Evolutionary conservation across 1,139 yeast species (phyloP).

Genomic region (Pichia sp.): DNA sequence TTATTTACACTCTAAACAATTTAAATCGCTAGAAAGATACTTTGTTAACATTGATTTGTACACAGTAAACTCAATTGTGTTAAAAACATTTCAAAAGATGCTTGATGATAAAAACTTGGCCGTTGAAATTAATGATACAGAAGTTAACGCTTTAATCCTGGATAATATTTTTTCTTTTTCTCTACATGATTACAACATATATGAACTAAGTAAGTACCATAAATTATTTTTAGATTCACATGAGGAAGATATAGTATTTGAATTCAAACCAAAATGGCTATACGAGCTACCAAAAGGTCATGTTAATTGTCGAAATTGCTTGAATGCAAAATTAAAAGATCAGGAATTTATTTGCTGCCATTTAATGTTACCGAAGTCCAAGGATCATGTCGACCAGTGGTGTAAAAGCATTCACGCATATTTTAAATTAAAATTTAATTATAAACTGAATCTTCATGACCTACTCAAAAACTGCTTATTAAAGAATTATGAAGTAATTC

Average conservation of each 20-base stretch:
- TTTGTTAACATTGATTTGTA: conserved; percentile 6
- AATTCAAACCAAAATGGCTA: conserved; percentile 32
- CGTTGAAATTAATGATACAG: conserved; percentile 5
- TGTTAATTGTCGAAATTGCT: conserved; percentile 27
- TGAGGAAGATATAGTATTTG: conserved; percentile 18
- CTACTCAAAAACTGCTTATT: conserved; percentile 5
- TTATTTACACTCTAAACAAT: conserved; percentile 13
- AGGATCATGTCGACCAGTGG: conserved; percentile 16
- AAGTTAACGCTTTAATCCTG: conserved; percentile 22
- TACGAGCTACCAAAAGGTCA: conserved; percentile 14
- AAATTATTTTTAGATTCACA: conserved; percentile 13
- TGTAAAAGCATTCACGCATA: conserved; percentile 17
- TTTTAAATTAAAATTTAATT: not conserved
- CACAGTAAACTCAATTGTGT: not conserved
- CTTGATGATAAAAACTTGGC: not conserved
- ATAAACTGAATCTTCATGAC: not conserved
- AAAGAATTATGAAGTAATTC: conserved; percentile 11
- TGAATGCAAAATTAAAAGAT: conserved; percentile 15
- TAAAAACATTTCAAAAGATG: conserved; percentile 6
- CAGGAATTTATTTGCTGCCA: conserved; percentile 19
- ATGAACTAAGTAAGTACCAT: conserved; percentile 23
- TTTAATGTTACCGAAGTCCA: conserved; percentile 16
- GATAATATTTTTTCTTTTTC: conserved; percentile 17
- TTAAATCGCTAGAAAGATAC: conserved; percentile 13
- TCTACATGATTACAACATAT: not conserved